Conservation (phyloP, 2,329 filamentous ascomycete species). For the Gaeumannomyces sp. region DNA sequence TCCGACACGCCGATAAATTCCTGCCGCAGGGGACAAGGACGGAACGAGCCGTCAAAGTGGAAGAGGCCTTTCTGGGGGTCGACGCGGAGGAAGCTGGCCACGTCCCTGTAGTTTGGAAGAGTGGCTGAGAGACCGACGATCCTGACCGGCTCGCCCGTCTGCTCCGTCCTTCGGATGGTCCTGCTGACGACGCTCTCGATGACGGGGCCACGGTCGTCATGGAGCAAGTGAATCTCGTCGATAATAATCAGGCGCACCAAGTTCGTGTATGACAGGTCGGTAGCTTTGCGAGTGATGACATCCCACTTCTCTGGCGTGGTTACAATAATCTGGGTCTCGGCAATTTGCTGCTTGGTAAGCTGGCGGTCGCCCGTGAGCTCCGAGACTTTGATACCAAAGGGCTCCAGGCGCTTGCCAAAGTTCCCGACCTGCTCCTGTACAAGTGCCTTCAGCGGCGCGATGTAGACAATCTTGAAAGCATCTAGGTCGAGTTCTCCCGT, state of each 20-base stretch:
- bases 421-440: slow-evolving; percentile 98
- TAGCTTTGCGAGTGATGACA: slow-evolving; percentile 96
- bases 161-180: slow-evolving; percentile 87
- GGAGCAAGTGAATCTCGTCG: slow-evolving; percentile 94
- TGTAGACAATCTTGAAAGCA: slow-evolving; percentile 97
- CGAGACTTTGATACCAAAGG: slow-evolving; percentile 88
- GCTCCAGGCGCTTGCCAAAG: slow-evolving; percentile 83
- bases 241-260: slow-evolving; percentile 95
- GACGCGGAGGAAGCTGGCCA: slow-evolving; percentile 89
- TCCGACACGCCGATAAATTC: slow-evolving; percentile 98
- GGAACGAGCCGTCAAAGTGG: slow-evolving; percentile 91
- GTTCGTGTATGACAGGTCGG: slow-evolving; percentile 93
- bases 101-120: slow-evolving; percentile 92
- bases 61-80: slow-evolving; percentile 82
- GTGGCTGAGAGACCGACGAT: slow-evolving; percentile 92
- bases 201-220: slow-evolving; percentile 95
- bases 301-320: slow-evolving; percentile 99
- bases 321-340: slow-evolving; percentile 95
- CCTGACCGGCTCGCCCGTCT: slow-evolving; percentile 87
- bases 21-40: slow-evolving; percentile 89
- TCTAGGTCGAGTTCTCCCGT: slow-evolving; percentile 95
- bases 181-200: slow-evolving; percentile 94
- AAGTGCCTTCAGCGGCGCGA: slow-evolving; percentile 89
- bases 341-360: slow-evolving; percentile 96
- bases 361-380: slow-evolving; percentile 96